A percentile compares a stretch with the other conserved stretches of the same genome.
Conservation (phyloP, 177 flowering plant genomes). For the Vitis hybrid region DNA sequence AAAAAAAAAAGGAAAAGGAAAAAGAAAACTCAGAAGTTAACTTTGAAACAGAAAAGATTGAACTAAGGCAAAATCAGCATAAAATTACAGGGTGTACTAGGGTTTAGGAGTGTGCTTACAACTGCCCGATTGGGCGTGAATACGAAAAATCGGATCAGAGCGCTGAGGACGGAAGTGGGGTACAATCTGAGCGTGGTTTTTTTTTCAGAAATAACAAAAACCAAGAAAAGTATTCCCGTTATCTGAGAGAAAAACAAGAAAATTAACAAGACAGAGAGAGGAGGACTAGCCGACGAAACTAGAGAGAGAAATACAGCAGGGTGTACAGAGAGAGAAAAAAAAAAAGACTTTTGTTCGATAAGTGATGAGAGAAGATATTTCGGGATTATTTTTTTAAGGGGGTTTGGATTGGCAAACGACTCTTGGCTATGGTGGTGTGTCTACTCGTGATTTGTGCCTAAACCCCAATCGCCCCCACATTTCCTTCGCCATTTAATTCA, state of each 20-base stretch:
- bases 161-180: background rate
- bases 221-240: background rate
- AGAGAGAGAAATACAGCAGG: background rate
- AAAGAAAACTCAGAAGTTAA: no score
- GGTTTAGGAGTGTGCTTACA: background rate
- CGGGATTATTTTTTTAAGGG: no score
- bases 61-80: no score
- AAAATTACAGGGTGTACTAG: background rate
- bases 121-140: background rate
- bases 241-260: background rate
- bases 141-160: background rate
- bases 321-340: no score
- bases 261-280: background rate
- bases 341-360: background rate
- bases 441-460: no score
- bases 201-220: slow-evolving; percentile 1
- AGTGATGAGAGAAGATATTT: background rate
- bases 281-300: background rate
- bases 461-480: no score
- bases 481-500: no score
- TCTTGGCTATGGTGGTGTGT: no score
- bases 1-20: no score
- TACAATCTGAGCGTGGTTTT: background rate
- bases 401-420: no score
- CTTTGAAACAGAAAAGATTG: no score